phyloP scores from a whole-genome alignment of 306 rosid species.

The Sindora glabra region DNA sequence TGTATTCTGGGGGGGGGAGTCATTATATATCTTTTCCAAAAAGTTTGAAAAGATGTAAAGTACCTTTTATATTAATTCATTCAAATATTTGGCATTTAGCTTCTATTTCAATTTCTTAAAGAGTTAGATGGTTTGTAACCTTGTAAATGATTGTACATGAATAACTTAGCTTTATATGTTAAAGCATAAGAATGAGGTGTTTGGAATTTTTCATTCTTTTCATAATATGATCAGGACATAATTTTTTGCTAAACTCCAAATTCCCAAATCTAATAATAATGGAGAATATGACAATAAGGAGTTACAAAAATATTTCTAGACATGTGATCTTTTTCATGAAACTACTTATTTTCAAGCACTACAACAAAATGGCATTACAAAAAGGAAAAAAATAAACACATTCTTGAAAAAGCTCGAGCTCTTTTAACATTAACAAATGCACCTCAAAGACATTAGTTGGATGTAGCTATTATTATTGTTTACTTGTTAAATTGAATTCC shows the following conservation, averaged over 20 bases:
- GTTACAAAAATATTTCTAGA: neutral
- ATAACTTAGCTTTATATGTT: too few species aligned
- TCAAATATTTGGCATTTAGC: neutral
- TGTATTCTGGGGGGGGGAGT: neutral
- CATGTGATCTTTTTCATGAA: neutral
- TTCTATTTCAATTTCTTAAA: neutral
- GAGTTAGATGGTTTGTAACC: neutral
- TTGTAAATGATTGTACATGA: neutral
- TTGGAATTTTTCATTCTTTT: neutral
- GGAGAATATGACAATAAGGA: neutral
- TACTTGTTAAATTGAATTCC: neutral
- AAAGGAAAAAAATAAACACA: neutral
- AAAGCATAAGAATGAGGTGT: neutral
- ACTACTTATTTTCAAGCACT: neutral
- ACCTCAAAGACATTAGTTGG: neutral
- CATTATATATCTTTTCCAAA: neutral
- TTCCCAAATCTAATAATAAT: neutral
- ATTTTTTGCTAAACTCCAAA: neutral
- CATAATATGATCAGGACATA: neutral
- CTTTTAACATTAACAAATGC: neutral
- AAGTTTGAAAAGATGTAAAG: neutral
- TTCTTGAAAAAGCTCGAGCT: neutral
- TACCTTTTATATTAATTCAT: neutral
- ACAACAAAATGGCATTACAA: neutral
- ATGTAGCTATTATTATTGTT: neutral